phyloP scores from a whole-genome alignment of 305 asterid species.

The Solanum hybrid region DNA sequence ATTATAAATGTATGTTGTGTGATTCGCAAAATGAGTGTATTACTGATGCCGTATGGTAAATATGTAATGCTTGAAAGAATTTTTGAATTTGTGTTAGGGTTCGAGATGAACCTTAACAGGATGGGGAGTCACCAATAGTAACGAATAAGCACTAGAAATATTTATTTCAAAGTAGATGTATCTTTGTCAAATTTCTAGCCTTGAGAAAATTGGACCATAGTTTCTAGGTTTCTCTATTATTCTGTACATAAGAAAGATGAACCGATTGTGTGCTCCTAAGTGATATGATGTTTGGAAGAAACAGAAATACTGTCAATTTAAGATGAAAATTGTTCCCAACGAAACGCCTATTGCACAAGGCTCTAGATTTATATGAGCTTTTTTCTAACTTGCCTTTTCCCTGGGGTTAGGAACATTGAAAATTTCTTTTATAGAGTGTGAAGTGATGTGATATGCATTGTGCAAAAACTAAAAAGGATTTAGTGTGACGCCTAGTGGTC shows the following conservation, averaged over 20 bases:
- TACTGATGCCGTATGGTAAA: background rate
- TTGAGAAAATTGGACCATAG: background rate
- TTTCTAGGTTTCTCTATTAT: background rate
- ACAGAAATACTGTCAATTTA: background rate
- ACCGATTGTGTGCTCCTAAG: background rate
- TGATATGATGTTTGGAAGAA: background rate
- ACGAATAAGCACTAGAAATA: background rate
- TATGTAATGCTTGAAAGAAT: background rate
- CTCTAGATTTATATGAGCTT: background rate
- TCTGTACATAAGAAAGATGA: background rate
- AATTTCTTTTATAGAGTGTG: background rate
- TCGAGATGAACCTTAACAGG: background rate
- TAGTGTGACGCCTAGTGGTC: background rate
- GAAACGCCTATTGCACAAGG: background rate
- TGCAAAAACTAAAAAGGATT: background rate
- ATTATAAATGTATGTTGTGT: background rate
- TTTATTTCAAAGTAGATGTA: background rate
- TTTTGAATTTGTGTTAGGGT: background rate
- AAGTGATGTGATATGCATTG: background rate
- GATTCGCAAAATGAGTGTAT: background rate
- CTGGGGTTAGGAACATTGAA: background rate
- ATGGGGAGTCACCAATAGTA: background rate
- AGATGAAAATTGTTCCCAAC: background rate
- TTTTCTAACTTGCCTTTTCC: background rate
- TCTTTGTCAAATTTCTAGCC: background rate